These are phyloP conservation scores for Laburnicola sp. DNA, from an alignment of 2,329 filamentous ascomycete genomes.

Conservation along the genomic window DNA sequence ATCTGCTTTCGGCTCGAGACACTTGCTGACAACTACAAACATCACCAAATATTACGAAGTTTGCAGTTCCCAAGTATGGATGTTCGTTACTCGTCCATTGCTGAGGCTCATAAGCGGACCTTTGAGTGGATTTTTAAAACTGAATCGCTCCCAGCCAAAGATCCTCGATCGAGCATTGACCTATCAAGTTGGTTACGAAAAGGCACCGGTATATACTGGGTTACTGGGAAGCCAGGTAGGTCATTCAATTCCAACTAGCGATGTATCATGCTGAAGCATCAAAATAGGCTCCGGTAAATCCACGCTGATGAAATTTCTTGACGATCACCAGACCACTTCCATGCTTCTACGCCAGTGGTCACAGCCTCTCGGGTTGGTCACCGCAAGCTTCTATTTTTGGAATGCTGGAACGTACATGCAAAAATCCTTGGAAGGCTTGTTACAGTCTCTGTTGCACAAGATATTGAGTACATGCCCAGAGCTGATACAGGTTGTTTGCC, in stretches of 20 bases:
- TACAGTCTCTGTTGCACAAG: constrained; percentile 26
- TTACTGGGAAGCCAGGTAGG: constrained; percentile 48
- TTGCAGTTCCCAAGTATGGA: constrained; percentile 4
- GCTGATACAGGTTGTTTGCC: background rate
- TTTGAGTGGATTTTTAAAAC: constrained; percentile 13
- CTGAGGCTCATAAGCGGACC: constrained; percentile 5
- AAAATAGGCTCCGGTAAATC: constrained; percentile 36
- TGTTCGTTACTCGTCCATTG: background rate
- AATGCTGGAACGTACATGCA: constrained; percentile 27
- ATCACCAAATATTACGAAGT: constrained; percentile 1
- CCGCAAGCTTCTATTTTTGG: constrained; percentile 37
- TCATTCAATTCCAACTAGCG: background rate
- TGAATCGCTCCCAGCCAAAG: background rate
- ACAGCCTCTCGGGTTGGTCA: background rate
- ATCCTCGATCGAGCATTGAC: background rate
- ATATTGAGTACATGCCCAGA: constrained; percentile 11
- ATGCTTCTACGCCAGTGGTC: constrained; percentile 23
- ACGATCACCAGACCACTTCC: constrained; percentile 14
- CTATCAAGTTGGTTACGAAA: constrained; percentile 8
- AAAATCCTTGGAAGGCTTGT: constrained; percentile 21
- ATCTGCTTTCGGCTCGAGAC: background rate
- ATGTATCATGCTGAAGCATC: background rate
- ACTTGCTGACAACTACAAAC: background rate
- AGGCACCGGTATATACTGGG: constrained; percentile 29
- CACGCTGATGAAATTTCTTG: constrained; percentile 38